phyloP scores from a whole-genome alignment of 345 rosid species.

The Trapa bicornis region DNA sequence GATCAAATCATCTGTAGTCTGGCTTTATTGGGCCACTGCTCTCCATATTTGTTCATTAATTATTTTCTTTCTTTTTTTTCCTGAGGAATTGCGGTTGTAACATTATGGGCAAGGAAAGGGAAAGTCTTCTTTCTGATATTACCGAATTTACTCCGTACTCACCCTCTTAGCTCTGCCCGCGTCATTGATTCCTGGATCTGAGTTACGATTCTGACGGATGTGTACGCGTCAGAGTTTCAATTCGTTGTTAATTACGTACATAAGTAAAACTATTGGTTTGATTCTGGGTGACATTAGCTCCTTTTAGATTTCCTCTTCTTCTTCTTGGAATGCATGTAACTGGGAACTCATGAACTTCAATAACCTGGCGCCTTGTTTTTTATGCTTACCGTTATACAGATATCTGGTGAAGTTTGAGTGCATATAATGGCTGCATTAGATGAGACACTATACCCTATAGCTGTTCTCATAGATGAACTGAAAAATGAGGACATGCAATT shows the following conservation, averaged over 20 bases:
- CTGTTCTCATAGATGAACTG: constrained; percentile 80
- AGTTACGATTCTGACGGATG: background rate
- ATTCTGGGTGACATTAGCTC: background rate
- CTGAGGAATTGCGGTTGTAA: background rate
- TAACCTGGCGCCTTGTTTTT: background rate
- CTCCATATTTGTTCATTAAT: background rate
- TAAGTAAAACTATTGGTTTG: background rate
- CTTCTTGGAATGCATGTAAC: background rate
- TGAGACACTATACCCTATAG: constrained; percentile 85
- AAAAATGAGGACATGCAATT: constrained; percentile 95
- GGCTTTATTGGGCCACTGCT: background rate
- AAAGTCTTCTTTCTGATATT: background rate
- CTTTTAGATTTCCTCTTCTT: background rate
- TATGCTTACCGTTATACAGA: background rate
- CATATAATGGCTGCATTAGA: constrained; percentile 60
- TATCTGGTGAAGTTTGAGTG: background rate
- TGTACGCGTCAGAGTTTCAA: background rate
- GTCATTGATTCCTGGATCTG: background rate
- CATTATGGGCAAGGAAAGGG: background rate
- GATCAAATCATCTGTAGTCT: background rate
- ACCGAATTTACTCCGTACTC: background rate
- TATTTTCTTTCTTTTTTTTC: background rate
- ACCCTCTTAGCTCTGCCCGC: background rate
- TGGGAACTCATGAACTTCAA: background rate
- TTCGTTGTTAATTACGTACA: background rate